Evolutionary conservation across 1,284 basidiomycete genomes (phyloP).

Genomic region (Cutaneotrichosporon sp.): DNA sequence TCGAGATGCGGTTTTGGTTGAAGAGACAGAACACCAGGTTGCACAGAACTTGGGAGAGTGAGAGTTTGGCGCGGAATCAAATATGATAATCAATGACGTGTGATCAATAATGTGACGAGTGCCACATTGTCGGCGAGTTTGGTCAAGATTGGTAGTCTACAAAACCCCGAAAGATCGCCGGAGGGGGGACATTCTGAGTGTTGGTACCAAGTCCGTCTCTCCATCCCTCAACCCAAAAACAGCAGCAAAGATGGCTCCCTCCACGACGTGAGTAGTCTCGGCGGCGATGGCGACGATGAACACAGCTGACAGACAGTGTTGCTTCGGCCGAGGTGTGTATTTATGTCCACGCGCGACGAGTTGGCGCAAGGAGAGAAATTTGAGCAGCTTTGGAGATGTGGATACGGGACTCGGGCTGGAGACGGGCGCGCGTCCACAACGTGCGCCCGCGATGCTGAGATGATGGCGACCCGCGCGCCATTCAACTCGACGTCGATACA

Average conservation of each 20-base stretch:
- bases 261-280: constrained; percentile 12
- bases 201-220: constrained; percentile 6
- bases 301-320: constrained; percentile 18
- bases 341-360: not conserved
- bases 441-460: not conserved
- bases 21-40: not conserved
- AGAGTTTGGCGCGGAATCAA: constrained; percentile 2
- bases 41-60: not conserved
- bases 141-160: not conserved
- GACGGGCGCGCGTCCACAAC: not conserved
- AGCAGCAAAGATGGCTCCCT: constrained; percentile 8
- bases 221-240: constrained; percentile 17
- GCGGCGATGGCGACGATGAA: not conserved
- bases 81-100: not conserved
- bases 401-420: not conserved
- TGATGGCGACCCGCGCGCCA: not conserved
- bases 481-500: not conserved
- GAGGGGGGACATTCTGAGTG: not conserved
- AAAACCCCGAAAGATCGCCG: not conserved
- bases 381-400: constrained; percentile 6
- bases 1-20: constrained; percentile 8
- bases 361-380: constrained; percentile 9
- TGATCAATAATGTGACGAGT: not conserved
- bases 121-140: not conserved
- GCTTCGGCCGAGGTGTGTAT: constrained; percentile 20